Percentiles rank a stretch among this genome's conserved stretches.
Conservation (phyloP, 805 yeast genomes). For the Yamadazyma paraphyllophila region DNA sequence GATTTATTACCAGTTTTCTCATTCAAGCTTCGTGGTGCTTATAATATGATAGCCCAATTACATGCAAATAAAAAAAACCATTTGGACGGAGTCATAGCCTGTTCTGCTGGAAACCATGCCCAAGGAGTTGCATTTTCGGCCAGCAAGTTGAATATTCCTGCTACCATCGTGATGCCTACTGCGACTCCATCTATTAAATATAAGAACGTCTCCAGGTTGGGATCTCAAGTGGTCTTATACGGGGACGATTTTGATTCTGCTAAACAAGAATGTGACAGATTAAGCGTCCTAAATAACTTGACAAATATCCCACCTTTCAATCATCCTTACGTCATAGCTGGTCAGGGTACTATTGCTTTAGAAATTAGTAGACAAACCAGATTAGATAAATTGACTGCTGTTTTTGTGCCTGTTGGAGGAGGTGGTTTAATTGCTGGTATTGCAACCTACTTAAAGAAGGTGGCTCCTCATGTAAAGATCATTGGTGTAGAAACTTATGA, state of each 20-base stretch:
- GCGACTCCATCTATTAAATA: conserved; percentile 95
- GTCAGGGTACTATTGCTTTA: conserved; percentile 97
- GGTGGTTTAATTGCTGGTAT: conserved; percentile 95
- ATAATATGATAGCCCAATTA: conserved; percentile 91
- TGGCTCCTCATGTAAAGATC: conserved; percentile 96
- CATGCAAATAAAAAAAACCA: conserved; percentile 54
- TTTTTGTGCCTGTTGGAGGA: conserved; percentile 94
- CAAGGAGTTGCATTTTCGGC: conserved; percentile 98
- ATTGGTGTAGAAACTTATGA: conserved; percentile 96
- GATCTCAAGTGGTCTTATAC: conserved; percentile 87
- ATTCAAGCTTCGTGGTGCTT: conserved; percentile 96
- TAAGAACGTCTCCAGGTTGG: conserved; percentile 86
- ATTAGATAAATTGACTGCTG: conserved; percentile 72
- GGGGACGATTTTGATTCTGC: conserved; percentile 98
- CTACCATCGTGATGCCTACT: conserved; percentile 97
- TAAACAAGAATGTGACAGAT: conserved; percentile 79
- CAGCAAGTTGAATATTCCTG: conserved; percentile 77
- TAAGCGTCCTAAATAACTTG: conserved; percentile 66
- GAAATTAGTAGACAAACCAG: conserved; percentile 88
- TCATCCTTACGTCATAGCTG: conserved; percentile 97
- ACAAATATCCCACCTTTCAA: conserved; percentile 97
- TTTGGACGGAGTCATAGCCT: conserved; percentile 88
- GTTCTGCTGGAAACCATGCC: conserved; percentile 99
- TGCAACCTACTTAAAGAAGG: conserved; percentile 83
- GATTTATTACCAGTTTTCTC: conserved; percentile 93